These are phyloP conservation scores for Volvariella surrecta DNA, from an alignment of 1,284 basidiomycete species.

Conservation along the genomic window DNA sequence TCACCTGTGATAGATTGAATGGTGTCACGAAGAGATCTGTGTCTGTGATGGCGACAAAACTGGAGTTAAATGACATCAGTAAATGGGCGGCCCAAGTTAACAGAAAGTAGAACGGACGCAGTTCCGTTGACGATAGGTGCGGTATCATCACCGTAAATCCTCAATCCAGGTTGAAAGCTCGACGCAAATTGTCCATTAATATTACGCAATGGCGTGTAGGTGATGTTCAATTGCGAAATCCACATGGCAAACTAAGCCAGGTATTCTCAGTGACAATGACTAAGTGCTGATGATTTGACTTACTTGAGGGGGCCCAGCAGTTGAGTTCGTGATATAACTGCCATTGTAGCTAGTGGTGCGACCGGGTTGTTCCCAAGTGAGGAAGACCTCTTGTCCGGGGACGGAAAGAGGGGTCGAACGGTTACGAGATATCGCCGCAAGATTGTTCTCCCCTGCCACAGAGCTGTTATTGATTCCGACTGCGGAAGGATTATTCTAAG, in stretches of 20 bases:
- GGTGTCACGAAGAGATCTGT: slow-evolving; percentile 46
- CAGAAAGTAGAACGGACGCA: slow-evolving; percentile 21
- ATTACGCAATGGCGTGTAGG: slow-evolving; percentile 43
- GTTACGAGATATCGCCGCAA: slow-evolving; percentile 23
- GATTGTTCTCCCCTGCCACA: slow-evolving; percentile 28
- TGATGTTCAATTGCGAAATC: slow-evolving; percentile 58
- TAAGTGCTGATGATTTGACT: slow-evolving; percentile 7
- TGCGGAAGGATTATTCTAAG: slow-evolving; percentile 22
- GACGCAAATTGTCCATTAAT: slow-evolving; percentile 33
- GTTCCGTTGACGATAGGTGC: slow-evolving; percentile 36
- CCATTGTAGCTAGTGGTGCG: slow-evolving; percentile 41
- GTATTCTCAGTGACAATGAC: neutral
- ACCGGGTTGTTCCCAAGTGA: slow-evolving; percentile 52
- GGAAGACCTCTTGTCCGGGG: slow-evolving; percentile 36
- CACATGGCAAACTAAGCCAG: slow-evolving; percentile 28
- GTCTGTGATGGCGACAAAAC: slow-evolving; percentile 50
- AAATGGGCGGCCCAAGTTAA: neutral
- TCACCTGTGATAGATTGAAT: slow-evolving; percentile 45
- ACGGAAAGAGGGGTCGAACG: slow-evolving; percentile 20
- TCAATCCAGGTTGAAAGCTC: slow-evolving; percentile 39
- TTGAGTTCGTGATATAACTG: slow-evolving; percentile 41
- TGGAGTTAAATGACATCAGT: slow-evolving; percentile 8
- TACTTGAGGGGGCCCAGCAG: slow-evolving; percentile 35
- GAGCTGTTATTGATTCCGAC: slow-evolving; percentile 45
- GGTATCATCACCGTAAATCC: neutral